Evolutionary conservation across 306 rosid species (phyloP), one percentile per base, ranked within the genome.

Genomic region (apple (Malus domestica)): DNA sequence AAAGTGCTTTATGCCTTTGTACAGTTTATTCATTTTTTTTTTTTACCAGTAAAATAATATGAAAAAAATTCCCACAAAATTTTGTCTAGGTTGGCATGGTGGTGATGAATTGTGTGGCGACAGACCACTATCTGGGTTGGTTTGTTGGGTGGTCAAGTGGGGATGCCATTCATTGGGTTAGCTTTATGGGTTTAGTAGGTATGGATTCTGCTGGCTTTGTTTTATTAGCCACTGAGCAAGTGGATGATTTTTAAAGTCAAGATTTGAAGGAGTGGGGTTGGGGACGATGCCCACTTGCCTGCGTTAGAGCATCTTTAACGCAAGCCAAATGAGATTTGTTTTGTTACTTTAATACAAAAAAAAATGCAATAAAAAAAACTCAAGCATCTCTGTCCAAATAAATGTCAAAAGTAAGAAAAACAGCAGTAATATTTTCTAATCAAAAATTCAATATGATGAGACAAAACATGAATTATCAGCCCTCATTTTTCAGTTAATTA

Each of bases 221-320:
- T 74, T 80, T 78, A 65, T 67, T 32, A 35, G 62, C 71, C 40
- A 62, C 65, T 64, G 13, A 8, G 75, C 0, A 10, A 84, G 87
- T 81, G 81, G 73, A 27, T 45, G 66, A n/a, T 71, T 49, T 78
- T 30, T 61, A n/a, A 68, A 67, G 81, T 79, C 81, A 63, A 75
- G 76, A 19, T n/a, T 73, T 27, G 69, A 57, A 51, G 68, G 33
- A 59, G 77, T 78, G 77, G 60, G 42, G 60, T 18, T 61, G 70
- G 78, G 64, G 82, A 81, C 71, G 83, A 75, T 25, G 72, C 76
- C 61, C 19, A 62, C 64, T 73, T 73, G 40, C 57, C 29, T 38
- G 42, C 42, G 42, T 7, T 38, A 38, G 9, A 38, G 42, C 42
- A 38, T 38, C 42, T 38, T 38, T 38, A 38, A 38, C 10, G 10